Percentiles rank a stretch among this genome's conserved stretches.
phyloP scores from a whole-genome alignment of 1,284 basidiomycete species.

The Ceratobasidium theobromae region DNA sequence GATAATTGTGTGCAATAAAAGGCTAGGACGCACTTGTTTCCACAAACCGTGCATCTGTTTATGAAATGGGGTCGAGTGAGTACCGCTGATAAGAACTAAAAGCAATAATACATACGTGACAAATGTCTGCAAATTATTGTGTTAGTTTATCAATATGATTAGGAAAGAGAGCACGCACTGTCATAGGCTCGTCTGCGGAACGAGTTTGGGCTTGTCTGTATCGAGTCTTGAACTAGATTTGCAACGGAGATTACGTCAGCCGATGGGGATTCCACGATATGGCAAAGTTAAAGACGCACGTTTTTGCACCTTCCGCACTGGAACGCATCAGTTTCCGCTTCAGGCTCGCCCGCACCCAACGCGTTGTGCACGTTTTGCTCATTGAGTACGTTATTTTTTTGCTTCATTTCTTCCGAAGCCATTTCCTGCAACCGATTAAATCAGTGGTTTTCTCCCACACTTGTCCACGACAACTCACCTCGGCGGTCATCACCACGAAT shows the following conservation, averaged over 20 bases:
- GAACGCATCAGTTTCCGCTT: constrained; percentile 98
- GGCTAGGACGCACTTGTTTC: constrained; percentile 52
- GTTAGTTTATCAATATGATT: not conserved
- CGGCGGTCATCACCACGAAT: constrained; percentile 80
- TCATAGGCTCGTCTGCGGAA: constrained; percentile 96
- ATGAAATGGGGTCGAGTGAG: constrained; percentile 8
- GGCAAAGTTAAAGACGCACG: constrained; percentile 45
- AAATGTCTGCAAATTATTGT: constrained; percentile 51
- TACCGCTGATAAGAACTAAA: not conserved
- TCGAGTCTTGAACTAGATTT: constrained; percentile 74
- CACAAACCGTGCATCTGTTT: constrained; percentile 59
- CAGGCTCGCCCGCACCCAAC: constrained; percentile 83
- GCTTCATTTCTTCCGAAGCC: constrained; percentile 90
- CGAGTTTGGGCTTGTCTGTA: constrained; percentile 95
- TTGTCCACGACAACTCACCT: constrained; percentile 50
- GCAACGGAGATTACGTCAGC: constrained; percentile 1
- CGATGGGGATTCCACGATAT: no score
- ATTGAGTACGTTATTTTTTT: constrained; percentile 78
- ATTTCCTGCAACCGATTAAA: constrained; percentile 66
- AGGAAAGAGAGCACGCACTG: constrained; percentile 55
- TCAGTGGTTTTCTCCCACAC: not conserved
- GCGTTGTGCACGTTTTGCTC: constrained; percentile 91
- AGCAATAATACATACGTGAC: constrained; percentile 53
- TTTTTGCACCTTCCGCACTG: constrained; percentile 93
- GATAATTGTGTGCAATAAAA: not conserved